phyloP scores from a whole-genome alignment of 1,284 basidiomycete genomes.

The Marasmius sp. region DNA sequence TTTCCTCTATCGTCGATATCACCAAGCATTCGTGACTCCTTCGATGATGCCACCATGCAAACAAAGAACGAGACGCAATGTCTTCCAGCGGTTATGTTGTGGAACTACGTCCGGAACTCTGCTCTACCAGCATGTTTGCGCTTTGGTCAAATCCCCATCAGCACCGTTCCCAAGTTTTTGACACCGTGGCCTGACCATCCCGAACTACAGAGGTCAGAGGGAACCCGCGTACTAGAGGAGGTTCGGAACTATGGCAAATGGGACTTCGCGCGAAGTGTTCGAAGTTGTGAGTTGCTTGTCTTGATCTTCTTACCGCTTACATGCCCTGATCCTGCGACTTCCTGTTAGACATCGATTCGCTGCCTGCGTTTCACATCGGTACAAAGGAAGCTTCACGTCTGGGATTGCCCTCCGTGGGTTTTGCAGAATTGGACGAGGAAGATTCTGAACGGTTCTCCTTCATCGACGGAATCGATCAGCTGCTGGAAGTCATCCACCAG shows the following conservation, averaged over 20 bases:
- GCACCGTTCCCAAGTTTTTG: not conserved
- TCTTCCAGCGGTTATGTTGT: not conserved
- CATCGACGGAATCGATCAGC: conserved; percentile 21
- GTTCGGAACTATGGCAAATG: not conserved
- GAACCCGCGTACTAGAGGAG: not conserved
- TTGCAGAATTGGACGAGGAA: conserved; percentile 13
- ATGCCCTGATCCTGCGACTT: not conserved
- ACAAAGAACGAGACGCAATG: not conserved
- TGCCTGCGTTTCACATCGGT: not conserved
- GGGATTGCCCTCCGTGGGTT: conserved; percentile 13
- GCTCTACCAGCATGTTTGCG: not conserved
- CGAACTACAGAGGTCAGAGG: not conserved
- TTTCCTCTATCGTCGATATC: not conserved
- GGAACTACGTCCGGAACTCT: not conserved
- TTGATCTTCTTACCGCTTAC: not conserved
- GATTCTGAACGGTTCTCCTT: conserved; percentile 14
- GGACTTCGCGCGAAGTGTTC: not conserved
- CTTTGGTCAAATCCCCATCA: not conserved
- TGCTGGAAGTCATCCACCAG: conserved; percentile 14
- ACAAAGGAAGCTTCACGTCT: conserved; percentile 12
- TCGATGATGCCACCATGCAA: not conserved
- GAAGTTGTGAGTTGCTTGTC: not conserved
- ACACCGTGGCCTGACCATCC: not conserved
- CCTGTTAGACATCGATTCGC: not conserved
- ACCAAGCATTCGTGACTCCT: not conserved